phyloP scores from a whole-genome alignment of 805 yeast genomes.

The Suhomyces vadensis region DNA sequence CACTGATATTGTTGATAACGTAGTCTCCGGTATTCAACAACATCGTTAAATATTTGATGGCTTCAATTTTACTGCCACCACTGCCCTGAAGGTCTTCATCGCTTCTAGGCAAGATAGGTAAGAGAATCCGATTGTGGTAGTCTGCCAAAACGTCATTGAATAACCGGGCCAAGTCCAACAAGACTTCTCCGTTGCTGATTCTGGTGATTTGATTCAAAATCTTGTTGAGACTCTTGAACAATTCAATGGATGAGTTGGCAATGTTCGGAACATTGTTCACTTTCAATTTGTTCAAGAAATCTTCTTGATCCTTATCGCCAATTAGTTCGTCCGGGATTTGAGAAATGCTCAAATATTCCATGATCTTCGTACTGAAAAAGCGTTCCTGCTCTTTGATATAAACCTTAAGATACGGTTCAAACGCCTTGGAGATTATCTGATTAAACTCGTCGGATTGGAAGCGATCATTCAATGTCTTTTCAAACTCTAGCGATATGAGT shows the following conservation, averaged over 20 bases:
- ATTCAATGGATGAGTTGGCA: constrained; percentile 81
- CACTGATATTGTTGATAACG: constrained; percentile 73
- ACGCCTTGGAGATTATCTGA: constrained; percentile 57
- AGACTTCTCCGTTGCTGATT: constrained; percentile 40
- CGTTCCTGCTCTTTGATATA: constrained; percentile 89
- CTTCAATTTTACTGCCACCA: constrained; percentile 52
- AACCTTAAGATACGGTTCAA: constrained; percentile 79
- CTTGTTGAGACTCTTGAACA: constrained; percentile 76
- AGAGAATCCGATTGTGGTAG: constrained; percentile 32
- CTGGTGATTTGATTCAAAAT: constrained; percentile 62
- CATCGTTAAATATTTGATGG: constrained; percentile 65
- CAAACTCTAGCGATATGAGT: constrained; percentile 82
- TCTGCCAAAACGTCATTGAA: constrained; percentile 67
- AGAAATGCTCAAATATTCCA: constrained; percentile 61
- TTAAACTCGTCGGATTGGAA: constrained; percentile 50
- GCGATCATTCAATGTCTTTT: constrained; percentile 63
- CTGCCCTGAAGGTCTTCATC: constrained; percentile 42
- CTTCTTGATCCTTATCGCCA: constrained; percentile 18
- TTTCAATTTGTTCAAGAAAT: constrained; percentile 40
- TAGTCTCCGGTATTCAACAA: constrained; percentile 89
- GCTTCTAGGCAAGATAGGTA: constrained; percentile 46
- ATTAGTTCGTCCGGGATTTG: constrained; percentile 48
- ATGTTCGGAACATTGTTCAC: constrained; percentile 61
- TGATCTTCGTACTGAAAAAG: constrained; percentile 57
- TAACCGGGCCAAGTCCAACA: constrained; percentile 56